Conservation (phyloP, 805 yeast genomes). For the Yamadazyma scolyti region DNA sequence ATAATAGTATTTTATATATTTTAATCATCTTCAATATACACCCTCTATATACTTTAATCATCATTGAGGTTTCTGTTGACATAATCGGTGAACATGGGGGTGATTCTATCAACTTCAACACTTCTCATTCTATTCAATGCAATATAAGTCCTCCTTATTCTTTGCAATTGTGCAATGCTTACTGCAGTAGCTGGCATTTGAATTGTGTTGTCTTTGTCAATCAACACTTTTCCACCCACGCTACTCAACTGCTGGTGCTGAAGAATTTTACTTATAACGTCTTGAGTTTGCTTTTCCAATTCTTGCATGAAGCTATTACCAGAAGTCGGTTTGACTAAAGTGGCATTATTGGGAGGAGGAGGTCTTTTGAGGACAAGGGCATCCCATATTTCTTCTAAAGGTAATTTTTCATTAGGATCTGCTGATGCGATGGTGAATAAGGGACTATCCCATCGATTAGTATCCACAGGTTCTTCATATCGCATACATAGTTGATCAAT, state of each 20-base stretch:
- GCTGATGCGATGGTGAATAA: constrained; percentile 64
- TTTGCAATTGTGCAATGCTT: constrained; percentile 73
- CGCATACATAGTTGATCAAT: constrained; percentile 72
- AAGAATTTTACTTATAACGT: constrained; percentile 57
- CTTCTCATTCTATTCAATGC: constrained; percentile 75
- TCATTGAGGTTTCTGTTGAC: constrained; percentile 56
- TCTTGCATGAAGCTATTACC: constrained; percentile 74
- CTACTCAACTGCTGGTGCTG: constrained; percentile 55
- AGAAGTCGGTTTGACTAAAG: constrained; percentile 75
- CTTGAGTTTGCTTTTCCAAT: constrained; percentile 67
- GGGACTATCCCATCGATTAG: constrained; percentile 92
- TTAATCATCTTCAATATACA: no score
- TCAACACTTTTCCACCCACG: constrained; percentile 48
- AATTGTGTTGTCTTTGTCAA: constrained; percentile 41
- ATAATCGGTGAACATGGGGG: constrained; percentile 73
- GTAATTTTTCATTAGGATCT: constrained; percentile 45
- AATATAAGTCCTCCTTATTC: constrained; percentile 82
- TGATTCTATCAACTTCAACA: constrained; percentile 65
- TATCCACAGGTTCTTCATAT: constrained; percentile 89
- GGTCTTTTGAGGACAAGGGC: constrained; percentile 58
- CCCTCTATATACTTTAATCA: constrained; percentile 3
- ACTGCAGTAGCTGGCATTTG: constrained; percentile 61
- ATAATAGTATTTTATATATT: no score
- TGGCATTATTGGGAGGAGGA: constrained; percentile 80
- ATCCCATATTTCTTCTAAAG: constrained; percentile 66